Conservation (phyloP, 345 rosid genomes). For the Eutrema heterophyllum region DNA sequence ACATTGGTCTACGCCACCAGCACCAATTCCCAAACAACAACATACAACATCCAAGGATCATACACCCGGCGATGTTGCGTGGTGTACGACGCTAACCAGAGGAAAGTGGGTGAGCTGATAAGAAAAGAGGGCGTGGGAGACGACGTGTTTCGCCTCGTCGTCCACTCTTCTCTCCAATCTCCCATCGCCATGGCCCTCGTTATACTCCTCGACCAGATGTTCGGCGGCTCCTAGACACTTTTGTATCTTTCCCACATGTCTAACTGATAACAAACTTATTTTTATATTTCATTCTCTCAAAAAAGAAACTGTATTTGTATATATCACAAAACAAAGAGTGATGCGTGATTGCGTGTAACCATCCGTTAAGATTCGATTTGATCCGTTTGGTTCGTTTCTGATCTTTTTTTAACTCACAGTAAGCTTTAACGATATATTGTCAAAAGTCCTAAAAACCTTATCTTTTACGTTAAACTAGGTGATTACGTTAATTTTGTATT, state of each 20-base stretch:
- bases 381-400: too few species aligned
- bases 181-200: conserved; percentile 66
- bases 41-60: conserved; percentile 66
- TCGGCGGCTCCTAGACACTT: conserved; percentile 35
- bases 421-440: too few species aligned
- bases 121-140: conserved; percentile 53
- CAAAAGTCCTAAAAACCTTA: too few species aligned
- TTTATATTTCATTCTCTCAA: background rate
- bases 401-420: too few species aligned
- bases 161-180: conserved; percentile 45
- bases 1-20: conserved; percentile 49
- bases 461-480: too few species aligned
- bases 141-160: conserved; percentile 63
- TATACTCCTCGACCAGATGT: conserved; percentile 80
- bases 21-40: background rate
- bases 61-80: conserved; percentile 48
- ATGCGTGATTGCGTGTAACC: background rate
- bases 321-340: background rate
- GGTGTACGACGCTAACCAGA: conserved; percentile 47
- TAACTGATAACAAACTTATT: background rate
- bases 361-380: too few species aligned
- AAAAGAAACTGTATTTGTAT: background rate
- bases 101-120: conserved; percentile 52
- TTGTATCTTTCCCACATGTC: background rate
- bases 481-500: too few species aligned